Conservation (phyloP, 495 filamentous ascomycete genomes). For the Astrothelium subdiscretum region DNA sequence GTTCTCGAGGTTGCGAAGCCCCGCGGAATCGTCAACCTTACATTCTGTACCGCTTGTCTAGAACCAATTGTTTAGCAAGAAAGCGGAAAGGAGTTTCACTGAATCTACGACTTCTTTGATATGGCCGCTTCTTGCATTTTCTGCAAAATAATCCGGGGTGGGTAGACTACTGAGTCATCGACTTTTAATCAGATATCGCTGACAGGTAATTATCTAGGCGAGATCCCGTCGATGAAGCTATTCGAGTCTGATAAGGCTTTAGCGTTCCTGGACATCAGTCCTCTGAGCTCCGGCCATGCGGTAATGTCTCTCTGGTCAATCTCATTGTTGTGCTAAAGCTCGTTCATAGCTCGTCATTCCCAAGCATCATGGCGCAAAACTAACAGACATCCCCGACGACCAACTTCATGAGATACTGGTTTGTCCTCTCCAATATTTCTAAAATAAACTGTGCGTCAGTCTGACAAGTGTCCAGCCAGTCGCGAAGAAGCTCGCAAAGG, state of each 20-base stretch:
- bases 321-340: background rate
- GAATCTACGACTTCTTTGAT: slow-evolving; percentile 3
- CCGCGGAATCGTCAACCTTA: no score
- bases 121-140: slow-evolving; percentile 71
- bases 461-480: slow-evolving; percentile 48
- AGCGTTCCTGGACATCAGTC: slow-evolving; percentile 93
- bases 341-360: slow-evolving; percentile 78
- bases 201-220: slow-evolving; percentile 44
- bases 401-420: slow-evolving; percentile 72
- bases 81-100: no score
- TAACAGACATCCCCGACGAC: slow-evolving; percentile 90
- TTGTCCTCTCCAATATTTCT: slow-evolving; percentile 17
- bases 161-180: slow-evolving; percentile 4
- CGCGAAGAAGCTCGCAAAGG: slow-evolving; percentile 73
- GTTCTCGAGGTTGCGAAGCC: no score
- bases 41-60: no score
- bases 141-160: slow-evolving; percentile 96
- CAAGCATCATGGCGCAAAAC: slow-evolving; percentile 86
- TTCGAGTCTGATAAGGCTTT: slow-evolving; percentile 86
- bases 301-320: slow-evolving; percentile 7
- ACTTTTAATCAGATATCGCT: background rate
- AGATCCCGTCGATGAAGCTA: slow-evolving; percentile 92
- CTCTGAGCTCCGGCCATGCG: slow-evolving; percentile 65
- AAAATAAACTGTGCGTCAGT: background rate
- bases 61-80: no score